Conservation (phyloP, 1,284 basidiomycete genomes). For the Fistulina hepatica region DNA sequence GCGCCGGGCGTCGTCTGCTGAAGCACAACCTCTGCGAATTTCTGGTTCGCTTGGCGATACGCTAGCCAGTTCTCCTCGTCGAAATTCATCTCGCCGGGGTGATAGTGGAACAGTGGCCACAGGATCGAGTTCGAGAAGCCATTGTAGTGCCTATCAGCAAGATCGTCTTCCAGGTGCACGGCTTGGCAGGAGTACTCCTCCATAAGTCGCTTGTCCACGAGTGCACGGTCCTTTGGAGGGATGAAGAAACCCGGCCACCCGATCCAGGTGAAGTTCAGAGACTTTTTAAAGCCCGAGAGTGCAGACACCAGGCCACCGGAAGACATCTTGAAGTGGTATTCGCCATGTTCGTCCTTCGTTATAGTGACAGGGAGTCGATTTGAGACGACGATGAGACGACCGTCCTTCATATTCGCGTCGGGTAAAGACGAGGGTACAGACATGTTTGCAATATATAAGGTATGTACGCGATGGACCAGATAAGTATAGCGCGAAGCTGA, state of each 20-base stretch:
- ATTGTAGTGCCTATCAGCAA: slow-evolving; percentile 97
- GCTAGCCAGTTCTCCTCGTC: slow-evolving; percentile 98
- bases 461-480: no score
- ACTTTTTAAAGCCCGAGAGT: slow-evolving; percentile 92
- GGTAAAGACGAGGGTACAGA: no score
- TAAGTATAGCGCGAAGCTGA: no score
- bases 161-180: slow-evolving; percentile 94
- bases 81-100: slow-evolving; percentile 98
- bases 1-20: slow-evolving; percentile 72
- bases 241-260: slow-evolving; percentile 90
- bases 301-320: slow-evolving; percentile 92
- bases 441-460: no score
- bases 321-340: slow-evolving; percentile 96
- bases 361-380: slow-evolving; percentile 93
- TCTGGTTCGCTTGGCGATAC: slow-evolving; percentile 93
- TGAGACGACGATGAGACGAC: slow-evolving; percentile 89
- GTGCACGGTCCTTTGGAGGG: slow-evolving; percentile 73
- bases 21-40: slow-evolving; percentile 85
- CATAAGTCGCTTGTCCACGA: slow-evolving; percentile 81
- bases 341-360: slow-evolving; percentile 74
- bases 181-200: slow-evolving; percentile 96
- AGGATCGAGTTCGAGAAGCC: slow-evolving; percentile 99
- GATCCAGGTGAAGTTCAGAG: slow-evolving; percentile 92
- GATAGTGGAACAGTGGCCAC: slow-evolving; percentile 99
- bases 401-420: slow-evolving; percentile 28